Base-by-base conservation (phyloP, 352 stramenopile genomes). In the Globisporangium perplexum region DNA sequence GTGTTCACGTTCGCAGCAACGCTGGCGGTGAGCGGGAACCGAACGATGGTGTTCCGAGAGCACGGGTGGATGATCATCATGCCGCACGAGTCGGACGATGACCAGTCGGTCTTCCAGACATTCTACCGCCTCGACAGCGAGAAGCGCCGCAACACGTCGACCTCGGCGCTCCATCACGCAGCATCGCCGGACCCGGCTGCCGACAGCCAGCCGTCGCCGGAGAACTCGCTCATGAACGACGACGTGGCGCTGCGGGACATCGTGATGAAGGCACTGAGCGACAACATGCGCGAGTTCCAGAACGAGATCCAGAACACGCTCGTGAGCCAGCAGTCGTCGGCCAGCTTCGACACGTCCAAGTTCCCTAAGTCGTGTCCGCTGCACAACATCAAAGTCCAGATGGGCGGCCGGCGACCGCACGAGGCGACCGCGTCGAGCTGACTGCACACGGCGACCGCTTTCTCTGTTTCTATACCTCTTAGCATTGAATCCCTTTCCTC, bases 1-100 rank as follows among this genome's bases (percentile, higher is more conserved):
- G 51, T 50, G 51, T 57, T 57, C 30, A 57, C 51, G n/a, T 57
- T 57, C 24, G 51, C 51, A 6, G 41, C 41, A n/a, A 44, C 38
- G 38, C 38, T 44, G 38, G 38, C 38, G n/a, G 38, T 44, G 38
- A 44, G 38, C n/a, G 38, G 38, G 38, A 44, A 44, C 38, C 38
- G 38, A 7, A 14, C 38, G 17, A 44, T 57, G 6, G 41, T 57
- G n/a, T 57, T 57, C 20, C 51, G 51, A 26, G 51, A 57, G 30
- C 46, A 57, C 28, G 51, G 51, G 26, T 57, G 51, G 51, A 57
- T 57, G 41, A 57, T 57, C 30, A 35, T 57, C 7, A 20, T 42
- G 15, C 51, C 51, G 41, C 36, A 35, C 10, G n/a, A 26, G 30
- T 38, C 51, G 11, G 30, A 57, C 7, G 26, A 20, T 1, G 24